phyloP scores from a whole-genome alignment of 2,329 filamentous ascomycete species.

The Septoria petroselini region DNA sequence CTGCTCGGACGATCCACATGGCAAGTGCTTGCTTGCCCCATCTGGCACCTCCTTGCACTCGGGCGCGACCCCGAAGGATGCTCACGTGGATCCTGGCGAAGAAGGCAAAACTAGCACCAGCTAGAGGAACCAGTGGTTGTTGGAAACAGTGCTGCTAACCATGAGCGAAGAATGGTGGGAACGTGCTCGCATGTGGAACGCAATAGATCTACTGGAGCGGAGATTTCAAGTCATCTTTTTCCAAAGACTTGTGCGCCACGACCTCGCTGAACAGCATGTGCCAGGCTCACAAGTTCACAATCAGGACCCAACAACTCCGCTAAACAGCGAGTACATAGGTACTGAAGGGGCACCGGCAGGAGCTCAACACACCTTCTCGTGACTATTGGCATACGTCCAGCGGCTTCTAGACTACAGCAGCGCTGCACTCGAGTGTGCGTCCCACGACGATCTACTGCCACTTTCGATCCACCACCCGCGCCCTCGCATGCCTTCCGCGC shows the following conservation, averaged over 20 bases:
- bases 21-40: no score
- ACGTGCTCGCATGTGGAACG: conserved; percentile 11
- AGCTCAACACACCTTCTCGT: no score
- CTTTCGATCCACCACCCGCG: not conserved
- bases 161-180: conserved; percentile 6
- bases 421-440: not conserved
- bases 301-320: no score
- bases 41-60: no score
- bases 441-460: not conserved
- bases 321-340: no score
- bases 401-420: no score
- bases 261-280: no score
- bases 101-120: not conserved
- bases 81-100: not conserved
- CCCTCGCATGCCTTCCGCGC: not conserved
- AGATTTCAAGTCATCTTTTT: not conserved
- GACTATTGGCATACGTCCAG: no score
- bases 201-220: not conserved
- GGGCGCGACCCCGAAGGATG: no score
- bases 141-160: not conserved
- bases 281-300: no score
- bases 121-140: not conserved
- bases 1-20: no score
- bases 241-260: not conserved
- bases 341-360: no score